Conservation (phyloP, 1,139 yeast genomes). For the Saccharomycopsis hybrid region DNA sequence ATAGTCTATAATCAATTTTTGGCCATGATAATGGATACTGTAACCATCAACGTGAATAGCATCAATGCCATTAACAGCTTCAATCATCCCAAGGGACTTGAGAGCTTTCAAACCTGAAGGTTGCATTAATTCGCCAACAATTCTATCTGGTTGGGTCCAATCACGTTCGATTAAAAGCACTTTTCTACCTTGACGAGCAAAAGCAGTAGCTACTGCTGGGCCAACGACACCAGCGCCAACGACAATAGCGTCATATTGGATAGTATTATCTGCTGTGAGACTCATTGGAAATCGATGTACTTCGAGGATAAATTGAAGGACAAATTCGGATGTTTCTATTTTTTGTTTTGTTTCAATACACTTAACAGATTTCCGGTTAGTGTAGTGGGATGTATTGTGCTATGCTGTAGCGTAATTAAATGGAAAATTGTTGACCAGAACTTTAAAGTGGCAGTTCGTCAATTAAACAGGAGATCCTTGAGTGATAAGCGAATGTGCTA, state of each 20-base stretch:
- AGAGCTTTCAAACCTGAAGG: conserved; percentile 90
- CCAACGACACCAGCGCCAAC: conserved; percentile 90
- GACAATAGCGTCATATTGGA: conserved; percentile 35
- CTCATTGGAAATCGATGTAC: conserved; percentile 7
- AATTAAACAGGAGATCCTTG: too few relatives aligned
- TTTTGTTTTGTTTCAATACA: too few relatives aligned
- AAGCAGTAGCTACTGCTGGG: conserved; percentile 82
- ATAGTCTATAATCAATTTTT: conserved; percentile 57
- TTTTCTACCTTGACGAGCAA: conserved; percentile 83
- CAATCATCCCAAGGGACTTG: conserved; percentile 71
- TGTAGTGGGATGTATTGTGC: too few relatives aligned
- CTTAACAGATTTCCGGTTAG: too few relatives aligned
- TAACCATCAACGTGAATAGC: conserved; percentile 80
- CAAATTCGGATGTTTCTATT: too few relatives aligned
- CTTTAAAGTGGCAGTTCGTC: too few relatives aligned
- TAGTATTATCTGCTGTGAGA: conserved; percentile 8
- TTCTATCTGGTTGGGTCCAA: conserved; percentile 88
- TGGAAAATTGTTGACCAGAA: too few relatives aligned
- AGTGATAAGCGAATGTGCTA: too few relatives aligned
- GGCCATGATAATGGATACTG: conserved; percentile 60
- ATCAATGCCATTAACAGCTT: conserved; percentile 72
- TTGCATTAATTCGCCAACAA: conserved; percentile 94
- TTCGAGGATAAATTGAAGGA: too few relatives aligned
- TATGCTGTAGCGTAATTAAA: too few relatives aligned
- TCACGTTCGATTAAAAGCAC: conserved; percentile 73